Base-by-base conservation (phyloP, 108 stramenopile species). In the Nannochloropsis salina region DNA sequence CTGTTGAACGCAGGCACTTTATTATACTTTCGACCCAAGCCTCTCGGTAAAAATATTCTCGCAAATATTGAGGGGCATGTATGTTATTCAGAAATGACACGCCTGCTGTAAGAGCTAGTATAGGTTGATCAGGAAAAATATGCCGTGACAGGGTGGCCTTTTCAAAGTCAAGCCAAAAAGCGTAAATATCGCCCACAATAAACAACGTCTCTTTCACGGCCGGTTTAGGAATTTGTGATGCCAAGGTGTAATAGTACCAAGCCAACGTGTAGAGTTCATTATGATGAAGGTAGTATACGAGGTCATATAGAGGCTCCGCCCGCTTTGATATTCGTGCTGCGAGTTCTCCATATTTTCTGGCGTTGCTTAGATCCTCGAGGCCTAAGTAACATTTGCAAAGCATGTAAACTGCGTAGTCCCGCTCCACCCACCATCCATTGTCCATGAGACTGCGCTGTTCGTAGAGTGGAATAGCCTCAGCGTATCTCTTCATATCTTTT, bases 351-450 rank as follows among this genome's bases (percentile, higher is more conserved):
- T 74, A 74, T n/a, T 74, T 74, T n/a, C 61, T 74, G n/a, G 61
- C 61, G n/a, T 74, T 74, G 61, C 20, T n/a, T 4, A 74, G 0
- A n/a, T 74, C 61, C 20, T 74, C 6, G 15, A 74, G 61, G 3
- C 20, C 61, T n/a, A 74, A 8, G 61, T 74, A 74, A 8, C 61
- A 74, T 74, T n/a, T 15, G n/a, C 20, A 74, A 74, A 74, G 61
- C 61, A 74, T 74, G 61, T 74, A 74, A 1, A 74, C 61, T 4
- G 61, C 61, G n/a, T 74, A 74, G 6, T 74, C 61, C 61, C 61
- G 61, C n/a, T 74, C 61, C 61, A 74, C 61, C 61, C 61, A 74
- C 61, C 61, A 74, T 74, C 61, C 61, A n/a, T 74, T 74, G 61
- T 74, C 61, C 61, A 74, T 74, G 6, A 4, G 2, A 74, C 61